Evolutionary conservation across 176 grass and related monocot genomes (phyloP).

Genomic region (Oryza longistaminata): DNA sequence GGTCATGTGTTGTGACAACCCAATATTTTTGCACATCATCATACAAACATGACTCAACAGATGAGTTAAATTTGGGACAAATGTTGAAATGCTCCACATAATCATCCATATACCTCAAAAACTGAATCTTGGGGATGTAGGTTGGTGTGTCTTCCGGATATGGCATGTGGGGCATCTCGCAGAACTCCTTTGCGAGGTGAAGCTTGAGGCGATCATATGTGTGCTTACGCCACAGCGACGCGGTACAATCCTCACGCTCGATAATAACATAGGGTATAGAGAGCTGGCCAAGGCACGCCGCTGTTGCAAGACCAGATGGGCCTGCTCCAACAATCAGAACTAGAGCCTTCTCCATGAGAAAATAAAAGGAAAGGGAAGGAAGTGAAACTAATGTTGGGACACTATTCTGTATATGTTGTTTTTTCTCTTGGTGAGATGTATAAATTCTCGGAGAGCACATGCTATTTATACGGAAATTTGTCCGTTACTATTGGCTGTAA

Average conservation of each 20-base stretch:
- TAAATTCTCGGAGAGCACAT: background rate
- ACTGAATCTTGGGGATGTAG: conserved; percentile 47
- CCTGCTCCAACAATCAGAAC: conserved; percentile 67
- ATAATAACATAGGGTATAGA: conserved; percentile 41
- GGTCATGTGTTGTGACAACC: conserved; percentile 33
- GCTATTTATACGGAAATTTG: conserved; percentile 1
- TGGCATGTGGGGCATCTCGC: conserved; percentile 55
- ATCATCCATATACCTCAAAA: conserved; percentile 57
- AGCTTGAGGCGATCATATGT: conserved; percentile 71
- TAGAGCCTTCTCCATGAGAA: conserved; percentile 28
- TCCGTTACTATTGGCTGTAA: background rate
- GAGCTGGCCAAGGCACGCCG: conserved; percentile 41
- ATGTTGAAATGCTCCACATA: conserved; percentile 48
- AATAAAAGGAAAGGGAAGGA: background rate
- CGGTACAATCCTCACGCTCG: conserved; percentile 59
- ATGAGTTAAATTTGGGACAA: conserved; percentile 13
- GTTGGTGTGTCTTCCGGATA: conserved; percentile 34
- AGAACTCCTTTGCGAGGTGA: conserved; percentile 64
- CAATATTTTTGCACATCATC: conserved; percentile 35
- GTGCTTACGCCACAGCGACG: conserved; percentile 51
- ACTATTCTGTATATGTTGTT: background rate
- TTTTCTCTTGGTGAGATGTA: background rate
- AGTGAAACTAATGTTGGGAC: background rate
- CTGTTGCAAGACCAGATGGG: conserved; percentile 53
- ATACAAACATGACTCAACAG: conserved; percentile 44